phyloP scores from a whole-genome alignment of 441 rosid species.

The Adansonia rubrostipa region DNA sequence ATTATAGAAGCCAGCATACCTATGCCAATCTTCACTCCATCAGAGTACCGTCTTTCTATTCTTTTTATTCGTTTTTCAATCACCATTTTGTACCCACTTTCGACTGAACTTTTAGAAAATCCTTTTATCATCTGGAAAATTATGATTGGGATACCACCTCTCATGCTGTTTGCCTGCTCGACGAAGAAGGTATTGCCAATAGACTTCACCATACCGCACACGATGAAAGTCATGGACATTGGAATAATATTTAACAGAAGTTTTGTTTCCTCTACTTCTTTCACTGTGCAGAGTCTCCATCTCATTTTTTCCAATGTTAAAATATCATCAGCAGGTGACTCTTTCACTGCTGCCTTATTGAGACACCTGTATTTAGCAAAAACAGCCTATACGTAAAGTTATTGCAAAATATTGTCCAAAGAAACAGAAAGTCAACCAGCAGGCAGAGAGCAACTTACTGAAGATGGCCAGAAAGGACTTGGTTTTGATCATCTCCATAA shows the following conservation, averaged over 20 bases:
- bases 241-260: slow-evolving; percentile 20
- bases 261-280: slow-evolving; percentile 17
- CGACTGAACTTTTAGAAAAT: background rate
- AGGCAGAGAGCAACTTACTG: background rate
- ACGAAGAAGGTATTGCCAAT: background rate
- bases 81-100: background rate
- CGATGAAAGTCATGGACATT: slow-evolving; percentile 11
- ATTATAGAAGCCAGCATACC: slow-evolving; percentile 8
- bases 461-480: background rate
- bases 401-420: background rate
- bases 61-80: slow-evolving; percentile 6
- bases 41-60: background rate
- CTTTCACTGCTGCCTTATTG: slow-evolving; percentile 16
- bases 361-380: background rate
- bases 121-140: background rate
- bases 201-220: slow-evolving; percentile 15
- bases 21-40: slow-evolving; percentile 8
- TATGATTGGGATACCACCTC: too few relatives aligned
- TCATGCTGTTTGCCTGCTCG: slow-evolving; percentile 4
- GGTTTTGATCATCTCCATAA: slow-evolving; percentile 5
- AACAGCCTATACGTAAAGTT: background rate
- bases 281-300: slow-evolving; percentile 7
- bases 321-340: background rate
- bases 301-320: background rate
- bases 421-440: background rate